phyloP scores from a whole-genome alignment of 1,284 basidiomycete species.

The Rhodotorula sp. region DNA sequence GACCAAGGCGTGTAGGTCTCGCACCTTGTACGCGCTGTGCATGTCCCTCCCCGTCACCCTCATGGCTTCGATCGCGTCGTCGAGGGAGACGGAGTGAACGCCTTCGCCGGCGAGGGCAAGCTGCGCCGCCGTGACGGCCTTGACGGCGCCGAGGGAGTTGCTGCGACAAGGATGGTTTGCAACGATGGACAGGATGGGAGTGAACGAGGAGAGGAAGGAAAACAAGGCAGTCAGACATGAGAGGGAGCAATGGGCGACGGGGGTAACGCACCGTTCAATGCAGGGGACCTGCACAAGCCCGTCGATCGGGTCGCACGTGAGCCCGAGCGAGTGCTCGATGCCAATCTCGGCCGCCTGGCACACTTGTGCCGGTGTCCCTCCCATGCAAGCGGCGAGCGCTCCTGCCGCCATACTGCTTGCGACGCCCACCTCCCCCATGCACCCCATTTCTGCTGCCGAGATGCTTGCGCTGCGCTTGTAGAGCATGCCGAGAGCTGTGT shows the following conservation, averaged over 20 bases:
- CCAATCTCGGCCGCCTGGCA: conserved; percentile 74
- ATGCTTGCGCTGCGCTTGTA: conserved; percentile 97
- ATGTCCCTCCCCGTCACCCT: conserved; percentile 73
- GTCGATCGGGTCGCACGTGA: conserved; percentile 87
- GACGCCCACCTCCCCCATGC: conserved; percentile 55
- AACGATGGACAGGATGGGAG: too few species aligned
- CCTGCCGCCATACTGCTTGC: conserved; percentile 90
- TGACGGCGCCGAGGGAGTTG: conserved; percentile 59
- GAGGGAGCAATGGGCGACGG: neutral
- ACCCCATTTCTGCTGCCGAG: conserved; percentile 84
- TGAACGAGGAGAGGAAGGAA: neutral
- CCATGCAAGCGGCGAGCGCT: conserved; percentile 91
- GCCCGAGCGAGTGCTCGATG: conserved; percentile 61
- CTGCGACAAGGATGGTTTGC: conserved; percentile 8
- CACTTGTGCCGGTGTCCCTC: conserved; percentile 57
- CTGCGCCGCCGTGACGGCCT: conserved; percentile 68
- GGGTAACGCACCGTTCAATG: conserved; percentile 61
- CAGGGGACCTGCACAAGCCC: conserved; percentile 93
- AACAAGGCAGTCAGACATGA: neutral
- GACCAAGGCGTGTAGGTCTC: neutral
- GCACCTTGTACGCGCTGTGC: conserved; percentile 68
- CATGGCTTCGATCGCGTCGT: conserved; percentile 97
- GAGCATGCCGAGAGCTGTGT: conserved; percentile 85
- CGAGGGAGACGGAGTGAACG: conserved; percentile 80
- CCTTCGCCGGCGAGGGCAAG: conserved; percentile 88